These are phyloP conservation scores for Camellia sinensis DNA, from an alignment of 148 eudicot genomes.

Conservation along the genomic window DNA sequence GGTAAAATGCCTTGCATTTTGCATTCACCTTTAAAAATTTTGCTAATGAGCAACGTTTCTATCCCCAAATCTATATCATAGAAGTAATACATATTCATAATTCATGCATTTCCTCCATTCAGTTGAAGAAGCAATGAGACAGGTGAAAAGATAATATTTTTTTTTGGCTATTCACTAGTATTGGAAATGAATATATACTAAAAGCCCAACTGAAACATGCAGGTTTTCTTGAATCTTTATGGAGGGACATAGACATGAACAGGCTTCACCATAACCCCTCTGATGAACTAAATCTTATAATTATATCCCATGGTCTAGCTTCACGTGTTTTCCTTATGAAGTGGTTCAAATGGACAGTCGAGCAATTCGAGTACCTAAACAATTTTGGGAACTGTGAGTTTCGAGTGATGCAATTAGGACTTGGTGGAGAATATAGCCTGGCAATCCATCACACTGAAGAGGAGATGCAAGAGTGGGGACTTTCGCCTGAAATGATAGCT, in stretches of 20 bases:
- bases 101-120: neutral
- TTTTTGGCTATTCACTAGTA: neutral
- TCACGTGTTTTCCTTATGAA: conserved; percentile 78
- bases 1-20: no score
- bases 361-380: conserved; percentile 68
- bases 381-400: conserved; percentile 67
- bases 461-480: conserved; percentile 75
- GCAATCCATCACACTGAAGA: conserved; percentile 71
- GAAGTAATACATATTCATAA: neutral
- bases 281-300: conserved; percentile 67
- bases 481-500: conserved; percentile 78
- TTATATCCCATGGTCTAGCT: conserved; percentile 77
- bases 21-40: no score
- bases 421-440: conserved; percentile 77
- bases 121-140: neutral
- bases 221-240: conserved; percentile 90
- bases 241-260: conserved; percentile 95
- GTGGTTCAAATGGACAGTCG: conserved; percentile 96
- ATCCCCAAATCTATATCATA: neutral
- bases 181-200: neutral
- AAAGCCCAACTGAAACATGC: conserved; percentile 27
- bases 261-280: conserved; percentile 54
- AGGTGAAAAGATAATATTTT: neutral
- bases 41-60: neutral
- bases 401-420: conserved; percentile 70